Evolutionary conservation across 352 stramenopile genomes (phyloP), one percentile per base, ranked within the genome.

Genomic region (Phytophthora cactorum): DNA sequence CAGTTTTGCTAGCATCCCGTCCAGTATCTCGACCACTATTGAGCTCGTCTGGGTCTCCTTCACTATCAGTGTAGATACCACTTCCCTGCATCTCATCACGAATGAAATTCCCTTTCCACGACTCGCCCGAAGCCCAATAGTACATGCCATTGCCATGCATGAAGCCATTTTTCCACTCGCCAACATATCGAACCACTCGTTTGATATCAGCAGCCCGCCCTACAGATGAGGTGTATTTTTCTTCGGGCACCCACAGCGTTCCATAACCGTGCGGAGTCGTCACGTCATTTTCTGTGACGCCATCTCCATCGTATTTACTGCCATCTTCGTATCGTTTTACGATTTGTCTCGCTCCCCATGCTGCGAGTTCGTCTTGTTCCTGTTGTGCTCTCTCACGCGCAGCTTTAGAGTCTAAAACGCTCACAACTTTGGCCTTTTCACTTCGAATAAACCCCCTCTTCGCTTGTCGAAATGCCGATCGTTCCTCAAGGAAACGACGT

Each of bases 301-400:
- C 81, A 59, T 89, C 81, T 6, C 84, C 84, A 22, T 90, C 81
- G 54, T 90, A 92, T 67, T 92, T 92, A 56, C 65, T 80, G 59
- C 84, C 81, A 45, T 92, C 77, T 14, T 85, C 70, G 17, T 81
- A 88, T n/a, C 79, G 77, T 47, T 81, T 88, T 22, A 88, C 70
- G 36, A 90, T 86, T 63, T 90, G 79, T 22, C 81, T 70, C 12
- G 52, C 56, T 47, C 62, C 67, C 81, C 81, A 88, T 2, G 63
- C 70, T 11, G 82, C 62, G 15, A 77, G 57, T 0, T 73, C 79
- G 1, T 63, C 38, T 11, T 61, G 66, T 32, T 86, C 73, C 28
- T 75, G 43, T 10, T 84, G 55, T 2, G 78, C 65, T 46, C 68
- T 70, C 34, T 77, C 59, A 12, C 59, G 46, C 12, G 52, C n/a